Evolutionary conservation across 2,329 filamentous ascomycete genomes (phyloP), one percentile per base, ranked within the genome.

Genomic region (Aureobasidium sp.): DNA sequence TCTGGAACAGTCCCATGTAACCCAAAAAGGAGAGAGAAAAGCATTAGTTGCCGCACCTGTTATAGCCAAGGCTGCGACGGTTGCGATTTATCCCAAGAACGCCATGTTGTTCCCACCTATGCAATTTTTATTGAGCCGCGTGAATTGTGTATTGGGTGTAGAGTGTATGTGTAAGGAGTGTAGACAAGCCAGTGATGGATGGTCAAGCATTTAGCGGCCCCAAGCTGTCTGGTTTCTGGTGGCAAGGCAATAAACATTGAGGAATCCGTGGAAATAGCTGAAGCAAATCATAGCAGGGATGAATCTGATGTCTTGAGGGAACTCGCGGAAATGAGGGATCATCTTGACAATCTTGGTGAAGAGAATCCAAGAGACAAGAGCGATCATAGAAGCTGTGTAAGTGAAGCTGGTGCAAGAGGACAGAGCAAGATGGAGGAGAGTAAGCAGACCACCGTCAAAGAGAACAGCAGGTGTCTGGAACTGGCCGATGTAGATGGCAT

Each of bases 261-360:
- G 71, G 1, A 79, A 60, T 22, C 75, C 75, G 62, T 85, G 81
- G 32, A 70, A 64, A 59, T 83, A 85, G 1, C 70, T 76, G 61
- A 84, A 85, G 0, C 70, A 8, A 12, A 83, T 60, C 39, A 78
- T 75, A 0, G 62, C 66, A 0, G 76, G 73, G 1, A 84, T 66
- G 53, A 77, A 73, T 0, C 67, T 45, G 2, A 80, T 56, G 61
- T 85, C 81, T 1, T 61, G 54, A 0, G 80, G 80, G 56, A 83
- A 56, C 0, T 70, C 70, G 3, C 60, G 51, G 56, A 81, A 77
- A 60, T 83, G 75, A 0, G 76, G 71, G 0, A 75, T 63, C 12
- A 80, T 66, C 69, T 84, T 84, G 58, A 81, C 65, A 16, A 74
- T 62, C 70, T 85, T 85, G 30, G 73, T 74, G n/a, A 67, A 61